Base-by-base conservation (phyloP, 768 basidiomycete species). In the Amanita polypyramis region DNA sequence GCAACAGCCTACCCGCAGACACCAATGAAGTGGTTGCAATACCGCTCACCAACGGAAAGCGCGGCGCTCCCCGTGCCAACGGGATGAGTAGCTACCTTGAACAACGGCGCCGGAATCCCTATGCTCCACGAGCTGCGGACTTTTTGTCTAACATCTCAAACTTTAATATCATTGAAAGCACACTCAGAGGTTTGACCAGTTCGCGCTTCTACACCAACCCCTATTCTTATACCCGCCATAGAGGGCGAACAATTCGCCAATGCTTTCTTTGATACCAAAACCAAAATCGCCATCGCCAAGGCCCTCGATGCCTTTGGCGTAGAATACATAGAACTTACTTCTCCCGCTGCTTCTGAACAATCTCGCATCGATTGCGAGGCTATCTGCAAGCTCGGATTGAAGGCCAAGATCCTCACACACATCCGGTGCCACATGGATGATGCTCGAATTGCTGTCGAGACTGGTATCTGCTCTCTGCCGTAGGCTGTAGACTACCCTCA, bases 381-480 rank as follows among this genome's bases (percentile, higher is more conserved):
- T 39, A 99, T 99, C 67, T 99, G 96, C 82, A 94, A 92, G 76
- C 89, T 98, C 56, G 93, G 94, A 2, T 75, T 98, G 66, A 92
- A 89, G 74, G 75, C 83, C 60, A 96, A 95, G 77, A 93, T 98
- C 66, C 79, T 98, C 53, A 99, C 96, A 5, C 96, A 99, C 72
- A 98, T 99, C 57, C 82, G 96, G 39, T 99, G 96, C 66, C 96
- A 99, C 65, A 98, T 99, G 96, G 94, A 98, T 60, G 96, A 99
- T 69, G 96, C 96, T 10, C 80, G 89, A 45, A 91, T 97, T 60
- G 96, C 96, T 32, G 94, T 98, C 45, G 95, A 98, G 72, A 98
- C 96, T 54, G 94, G 93, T 86, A 53, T 51, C 76, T 59, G 37
- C 32, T 50, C 15, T 43, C 43, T 14, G 25, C 41, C 23, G n/a